Conservation (phyloP, 2,329 filamentous ascomycete genomes). For the Eutypa lata region DNA sequence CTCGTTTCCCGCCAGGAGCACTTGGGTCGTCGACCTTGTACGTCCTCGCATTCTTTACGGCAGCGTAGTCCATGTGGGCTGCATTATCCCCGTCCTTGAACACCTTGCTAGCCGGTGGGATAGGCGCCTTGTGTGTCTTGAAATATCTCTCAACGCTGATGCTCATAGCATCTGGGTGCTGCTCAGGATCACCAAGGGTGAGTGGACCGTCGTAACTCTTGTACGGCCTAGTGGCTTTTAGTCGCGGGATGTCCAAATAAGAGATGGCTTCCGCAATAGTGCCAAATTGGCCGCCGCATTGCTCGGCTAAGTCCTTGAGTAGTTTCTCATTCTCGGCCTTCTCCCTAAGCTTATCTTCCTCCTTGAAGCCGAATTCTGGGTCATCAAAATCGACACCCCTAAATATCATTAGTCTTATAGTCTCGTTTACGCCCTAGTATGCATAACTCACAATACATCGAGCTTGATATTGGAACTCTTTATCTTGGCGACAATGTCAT, state of each 20-base stretch:
- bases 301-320: constrained; percentile 62
- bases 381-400: constrained; percentile 95
- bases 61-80: constrained; percentile 57
- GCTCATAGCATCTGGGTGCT: constrained; percentile 69
- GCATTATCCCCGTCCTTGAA: constrained; percentile 45
- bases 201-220: constrained; percentile 77
- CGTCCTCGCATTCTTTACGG: constrained; percentile 71
- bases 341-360: constrained; percentile 71
- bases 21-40: constrained; percentile 78
- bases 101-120: constrained; percentile 75
- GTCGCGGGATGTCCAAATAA: constrained; percentile 71
- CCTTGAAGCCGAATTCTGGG: constrained; percentile 82
- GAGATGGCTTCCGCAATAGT: constrained; percentile 83
- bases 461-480: constrained; percentile 76
- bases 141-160: constrained; percentile 92
- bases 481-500: constrained; percentile 69
- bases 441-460: constrained; percentile 67
- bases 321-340: constrained; percentile 78
- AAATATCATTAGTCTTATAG: constrained; percentile 12
- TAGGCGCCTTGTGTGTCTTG: constrained; percentile 72
- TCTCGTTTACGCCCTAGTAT: background rate
- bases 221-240: constrained; percentile 74
- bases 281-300: constrained; percentile 72
- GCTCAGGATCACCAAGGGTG: constrained; percentile 73
- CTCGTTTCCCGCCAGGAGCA: constrained; percentile 73